phyloP scores from a whole-genome alignment of 2,329 filamentous ascomycete genomes.

The Ceratocystiopsis sp. region DNA sequence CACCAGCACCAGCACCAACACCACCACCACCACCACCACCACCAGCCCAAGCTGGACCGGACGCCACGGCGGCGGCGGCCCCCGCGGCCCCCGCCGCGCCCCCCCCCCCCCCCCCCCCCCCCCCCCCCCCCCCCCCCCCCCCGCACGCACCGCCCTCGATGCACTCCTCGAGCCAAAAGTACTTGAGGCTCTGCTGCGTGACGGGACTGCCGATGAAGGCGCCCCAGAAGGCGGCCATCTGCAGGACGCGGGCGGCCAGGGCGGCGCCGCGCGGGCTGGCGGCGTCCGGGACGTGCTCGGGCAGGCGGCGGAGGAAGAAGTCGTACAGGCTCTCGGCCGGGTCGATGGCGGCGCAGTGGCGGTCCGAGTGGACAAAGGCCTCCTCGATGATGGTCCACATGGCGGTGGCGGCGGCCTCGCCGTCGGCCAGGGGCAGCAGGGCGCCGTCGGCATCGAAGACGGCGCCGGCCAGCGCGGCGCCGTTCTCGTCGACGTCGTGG shows the following conservation, averaged over 20 bases:
- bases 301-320: constrained; percentile 31
- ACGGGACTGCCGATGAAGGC: constrained; percentile 52
- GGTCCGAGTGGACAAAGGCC: constrained; percentile 50
- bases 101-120: no score
- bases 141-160: constrained; percentile 44
- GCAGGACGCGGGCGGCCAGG: constrained; percentile 27
- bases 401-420: constrained; percentile 29
- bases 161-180: constrained; percentile 64
- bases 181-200: constrained; percentile 50
- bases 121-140: no score
- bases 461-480: constrained; percentile 2
- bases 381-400: constrained; percentile 54
- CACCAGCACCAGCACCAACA: no score
- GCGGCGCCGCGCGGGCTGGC: constrained; percentile 21
- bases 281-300: constrained; percentile 26
- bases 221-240: constrained; percentile 50
- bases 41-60: no score
- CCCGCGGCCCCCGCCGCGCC: no score
- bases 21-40: no score
- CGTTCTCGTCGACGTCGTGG: constrained; percentile 33
- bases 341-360: constrained; percentile 30
- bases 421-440: constrained; percentile 27
- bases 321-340: constrained; percentile 31
- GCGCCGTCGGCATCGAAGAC: constrained; percentile 40
- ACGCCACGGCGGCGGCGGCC: no score